Evolutionary conservation across 2,329 filamentous ascomycete genomes (phyloP).

Genomic region (Pyrenophora graminea): DNA sequence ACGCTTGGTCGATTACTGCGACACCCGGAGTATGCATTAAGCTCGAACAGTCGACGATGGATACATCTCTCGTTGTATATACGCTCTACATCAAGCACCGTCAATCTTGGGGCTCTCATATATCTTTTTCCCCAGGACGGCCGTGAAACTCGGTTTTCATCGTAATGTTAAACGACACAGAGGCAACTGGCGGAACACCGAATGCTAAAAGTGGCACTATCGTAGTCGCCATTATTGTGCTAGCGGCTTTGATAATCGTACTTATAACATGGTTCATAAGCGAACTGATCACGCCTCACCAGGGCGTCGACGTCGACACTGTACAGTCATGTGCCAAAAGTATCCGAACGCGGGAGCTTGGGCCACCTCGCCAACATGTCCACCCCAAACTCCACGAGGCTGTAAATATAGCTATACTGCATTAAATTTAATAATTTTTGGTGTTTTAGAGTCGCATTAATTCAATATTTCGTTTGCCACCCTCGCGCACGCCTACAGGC

Average conservation of each 20-base stretch:
- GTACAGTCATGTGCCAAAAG: too few relatives aligned
- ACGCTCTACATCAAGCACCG: background rate
- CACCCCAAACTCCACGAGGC: too few relatives aligned
- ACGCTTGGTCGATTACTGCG: conserved; percentile 10
- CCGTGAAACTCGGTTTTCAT: background rate
- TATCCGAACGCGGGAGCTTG: too few relatives aligned
- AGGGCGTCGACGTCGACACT: too few relatives aligned
- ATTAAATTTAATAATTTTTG: too few relatives aligned
- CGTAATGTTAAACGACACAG: conserved; percentile 22
- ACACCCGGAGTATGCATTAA: conserved; percentile 17
- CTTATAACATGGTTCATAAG: conserved; percentile 14
- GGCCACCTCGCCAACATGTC: too few relatives aligned
- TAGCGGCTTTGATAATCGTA: conserved; percentile 37
- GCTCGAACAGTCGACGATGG: conserved; percentile 17
- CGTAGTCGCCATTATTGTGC: conserved; percentile 39
- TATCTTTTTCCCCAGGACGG: background rate
- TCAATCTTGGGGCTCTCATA: too few relatives aligned
- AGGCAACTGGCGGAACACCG: conserved; percentile 1
- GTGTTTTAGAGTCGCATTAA: too few relatives aligned
- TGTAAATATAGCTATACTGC: too few relatives aligned
- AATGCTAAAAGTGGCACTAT: conserved; percentile 20
- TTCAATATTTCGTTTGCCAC: too few relatives aligned
- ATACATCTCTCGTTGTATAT: conserved; percentile 5
- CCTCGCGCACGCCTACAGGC: too few relatives aligned
- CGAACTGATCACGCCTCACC: too few relatives aligned